Conservation (phyloP, 1,284 basidiomycete species). For the Trichosporon asahii region DNA sequence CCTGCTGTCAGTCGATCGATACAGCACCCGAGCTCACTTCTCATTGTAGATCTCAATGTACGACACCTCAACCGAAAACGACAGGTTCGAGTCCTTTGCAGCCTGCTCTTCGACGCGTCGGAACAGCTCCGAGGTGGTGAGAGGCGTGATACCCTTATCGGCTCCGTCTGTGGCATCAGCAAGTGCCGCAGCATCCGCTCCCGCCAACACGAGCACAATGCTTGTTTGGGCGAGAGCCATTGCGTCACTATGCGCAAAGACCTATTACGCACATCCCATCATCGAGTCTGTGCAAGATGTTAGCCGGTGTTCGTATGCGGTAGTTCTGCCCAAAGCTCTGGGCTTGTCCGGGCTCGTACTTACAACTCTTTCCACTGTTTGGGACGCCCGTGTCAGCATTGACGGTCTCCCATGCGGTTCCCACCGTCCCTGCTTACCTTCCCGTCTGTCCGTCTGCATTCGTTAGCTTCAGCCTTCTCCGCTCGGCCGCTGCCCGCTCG, state of each 20-base stretch:
- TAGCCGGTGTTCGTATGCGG: conserved; percentile 21
- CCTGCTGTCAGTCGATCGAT: conserved; percentile 26
- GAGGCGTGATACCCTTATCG: conserved; percentile 96
- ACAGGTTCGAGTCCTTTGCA: conserved; percentile 64
- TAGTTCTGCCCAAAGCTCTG: background rate
- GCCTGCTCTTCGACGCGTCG: conserved; percentile 70
- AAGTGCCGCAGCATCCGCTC: background rate
- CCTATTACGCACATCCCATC: conserved; percentile 83
- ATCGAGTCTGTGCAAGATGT: conserved; percentile 61
- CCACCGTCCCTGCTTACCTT: conserved; percentile 30
- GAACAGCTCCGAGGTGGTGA: conserved; percentile 91
- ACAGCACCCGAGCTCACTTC: conserved; percentile 56
- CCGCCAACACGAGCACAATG: background rate
- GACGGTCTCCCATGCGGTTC: background rate
- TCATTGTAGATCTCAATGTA: conserved; percentile 99
- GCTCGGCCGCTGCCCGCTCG: background rate
- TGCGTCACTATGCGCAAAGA: conserved; percentile 1
- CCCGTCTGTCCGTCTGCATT: conserved; percentile 49
- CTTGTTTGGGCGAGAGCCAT: conserved; percentile 18
- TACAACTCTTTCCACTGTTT: conserved; percentile 48
- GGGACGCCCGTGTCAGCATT: conserved; percentile 12
- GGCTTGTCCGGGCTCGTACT: conserved; percentile 12
- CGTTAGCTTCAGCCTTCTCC: conserved; percentile 18
- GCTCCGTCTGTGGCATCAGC: conserved; percentile 64
- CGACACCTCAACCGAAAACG: conserved; percentile 90